A percentile compares a stretch with the other conserved stretches of the same genome.
Evolutionary conservation across 2,329 filamentous ascomycete species (phyloP).

Genomic region (Epichloe amarillans): DNA sequence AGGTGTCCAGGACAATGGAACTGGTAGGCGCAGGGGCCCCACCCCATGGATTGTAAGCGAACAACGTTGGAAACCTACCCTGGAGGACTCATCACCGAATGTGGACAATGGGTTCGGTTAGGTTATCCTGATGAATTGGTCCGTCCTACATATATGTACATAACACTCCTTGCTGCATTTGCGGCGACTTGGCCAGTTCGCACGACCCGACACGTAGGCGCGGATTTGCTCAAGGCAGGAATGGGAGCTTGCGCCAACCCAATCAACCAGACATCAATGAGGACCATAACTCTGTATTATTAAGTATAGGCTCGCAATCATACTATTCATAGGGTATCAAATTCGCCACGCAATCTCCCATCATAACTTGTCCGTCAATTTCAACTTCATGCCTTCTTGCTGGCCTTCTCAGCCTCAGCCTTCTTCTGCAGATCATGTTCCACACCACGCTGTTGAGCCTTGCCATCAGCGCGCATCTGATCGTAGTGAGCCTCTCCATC

Average conservation of each 20-base stretch:
- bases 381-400: constrained; percentile 4
- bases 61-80: too few species aligned
- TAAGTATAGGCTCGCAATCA: constrained; percentile 3
- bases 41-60: too few species aligned
- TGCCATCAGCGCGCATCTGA: constrained; percentile 64
- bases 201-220: too few species aligned
- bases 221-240: too few species aligned
- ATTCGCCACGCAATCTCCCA: background rate
- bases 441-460: constrained; percentile 70
- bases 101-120: too few species aligned
- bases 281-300: background rate
- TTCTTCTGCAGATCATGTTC: constrained; percentile 72
- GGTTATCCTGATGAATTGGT: too few species aligned
- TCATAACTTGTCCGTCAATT: background rate
- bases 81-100: too few species aligned
- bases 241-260: too few species aligned
- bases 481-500: constrained; percentile 51
- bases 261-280: background rate
- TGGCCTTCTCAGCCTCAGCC: constrained; percentile 30
- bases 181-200: too few species aligned
- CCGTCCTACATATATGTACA: too few species aligned
- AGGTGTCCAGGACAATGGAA: background rate
- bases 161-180: too few species aligned
- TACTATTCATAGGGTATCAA: constrained; percentile 7
- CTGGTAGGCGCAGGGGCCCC: background rate